Evolutionary conservation across 2,329 filamentous ascomycete species (phyloP).

Genomic region (Botrytis porri): DNA sequence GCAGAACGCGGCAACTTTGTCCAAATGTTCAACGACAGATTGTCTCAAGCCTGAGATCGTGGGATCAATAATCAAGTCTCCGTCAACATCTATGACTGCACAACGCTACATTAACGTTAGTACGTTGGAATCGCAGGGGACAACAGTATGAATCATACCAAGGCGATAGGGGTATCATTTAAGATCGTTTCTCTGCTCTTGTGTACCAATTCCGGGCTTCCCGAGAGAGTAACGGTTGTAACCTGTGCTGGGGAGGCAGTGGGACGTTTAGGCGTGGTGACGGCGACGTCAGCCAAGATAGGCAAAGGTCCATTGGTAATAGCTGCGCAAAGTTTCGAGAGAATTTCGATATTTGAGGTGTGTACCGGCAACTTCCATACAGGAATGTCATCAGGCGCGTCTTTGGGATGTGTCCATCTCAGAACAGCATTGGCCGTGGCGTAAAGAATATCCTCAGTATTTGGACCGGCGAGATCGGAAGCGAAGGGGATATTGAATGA

Average conservation of each 20-base stretch:
- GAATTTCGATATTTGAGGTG: constrained; percentile 75
- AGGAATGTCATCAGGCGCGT: constrained; percentile 77
- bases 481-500: constrained; percentile 98
- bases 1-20: constrained; percentile 81
- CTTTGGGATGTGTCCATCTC: constrained; percentile 90
- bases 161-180: constrained; percentile 85
- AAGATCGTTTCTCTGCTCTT: constrained; percentile 86
- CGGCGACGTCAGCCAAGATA: constrained; percentile 80
- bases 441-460: constrained; percentile 92
- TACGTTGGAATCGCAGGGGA: constrained; percentile 9
- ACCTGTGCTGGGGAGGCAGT: constrained; percentile 53
- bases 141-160: constrained; percentile 60
- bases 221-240: constrained; percentile 88
- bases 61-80: constrained; percentile 79
- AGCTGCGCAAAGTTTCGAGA: constrained; percentile 77
- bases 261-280: constrained; percentile 71
- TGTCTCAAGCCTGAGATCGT: constrained; percentile 65
- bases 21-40: constrained; percentile 77
- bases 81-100: constrained; percentile 89
- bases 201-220: constrained; percentile 81
- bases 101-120: constrained; percentile 64
- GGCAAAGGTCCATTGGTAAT: constrained; percentile 69
- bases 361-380: constrained; percentile 92
- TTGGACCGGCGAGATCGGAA: constrained; percentile 85
- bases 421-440: constrained; percentile 83